phyloP scores from a whole-genome alignment of 2,329 filamentous ascomycete genomes.

The Podosphaera fusca region DNA sequence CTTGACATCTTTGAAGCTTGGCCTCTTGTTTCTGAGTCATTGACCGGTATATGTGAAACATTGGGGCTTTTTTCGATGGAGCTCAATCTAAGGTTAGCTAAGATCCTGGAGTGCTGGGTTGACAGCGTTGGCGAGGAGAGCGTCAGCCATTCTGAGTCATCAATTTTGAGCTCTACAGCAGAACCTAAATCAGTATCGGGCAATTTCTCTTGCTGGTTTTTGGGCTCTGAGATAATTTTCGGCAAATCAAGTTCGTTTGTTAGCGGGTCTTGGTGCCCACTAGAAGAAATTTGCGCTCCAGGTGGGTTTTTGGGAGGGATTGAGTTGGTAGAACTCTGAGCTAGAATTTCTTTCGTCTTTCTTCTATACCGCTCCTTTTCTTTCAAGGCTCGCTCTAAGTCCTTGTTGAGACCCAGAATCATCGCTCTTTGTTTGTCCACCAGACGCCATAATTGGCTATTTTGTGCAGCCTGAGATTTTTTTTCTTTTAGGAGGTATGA shows the following conservation, averaged over 20 bases:
- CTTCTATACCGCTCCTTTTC: constrained; percentile 88
- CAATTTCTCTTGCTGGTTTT: background rate
- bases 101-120: background rate
- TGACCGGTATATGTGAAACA: background rate
- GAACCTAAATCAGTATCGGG: background rate
- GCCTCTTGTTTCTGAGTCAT: background rate
- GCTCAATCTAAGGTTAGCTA: background rate
- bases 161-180: background rate
- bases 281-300: background rate
- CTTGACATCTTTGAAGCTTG: background rate
- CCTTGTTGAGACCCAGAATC: constrained; percentile 83
- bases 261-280: background rate
- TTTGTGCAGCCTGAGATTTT: constrained; percentile 67
- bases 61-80: background rate
- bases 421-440: constrained; percentile 92
- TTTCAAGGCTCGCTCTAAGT: constrained; percentile 71
- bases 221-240: background rate
- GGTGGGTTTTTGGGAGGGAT: background rate
- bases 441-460: constrained; percentile 78
- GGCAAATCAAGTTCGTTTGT: background rate
- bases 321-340: constrained; percentile 14
- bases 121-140: background rate
- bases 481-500: constrained; percentile 81
- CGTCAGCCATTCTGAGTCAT: background rate
- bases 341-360: constrained; percentile 57